Conservation (phyloP, 169 alveolate species). For the Plasmodium gallinaceum region DNA sequence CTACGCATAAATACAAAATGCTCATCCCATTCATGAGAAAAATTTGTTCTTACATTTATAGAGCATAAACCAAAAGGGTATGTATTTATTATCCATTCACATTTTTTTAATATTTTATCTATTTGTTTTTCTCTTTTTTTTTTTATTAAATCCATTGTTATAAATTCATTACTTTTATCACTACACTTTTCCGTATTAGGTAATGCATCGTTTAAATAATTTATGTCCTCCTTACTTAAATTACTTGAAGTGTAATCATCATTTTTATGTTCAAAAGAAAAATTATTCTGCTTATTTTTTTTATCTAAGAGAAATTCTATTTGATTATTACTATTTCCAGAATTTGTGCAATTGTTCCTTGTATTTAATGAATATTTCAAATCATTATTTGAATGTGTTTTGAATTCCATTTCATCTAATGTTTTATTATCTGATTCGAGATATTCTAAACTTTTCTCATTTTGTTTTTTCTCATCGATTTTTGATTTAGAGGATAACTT, state of each 20-base stretch:
- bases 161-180: constrained; percentile 23
- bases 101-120: constrained; percentile 62
- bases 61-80: constrained; percentile 75
- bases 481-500: constrained; percentile 17
- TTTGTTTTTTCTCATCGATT: constrained; percentile 21
- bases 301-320: not conserved
- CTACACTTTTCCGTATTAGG: constrained; percentile 40
- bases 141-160: constrained; percentile 54
- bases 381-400: not conserved
- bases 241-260: constrained; percentile 24
- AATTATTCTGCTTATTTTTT: not conserved
- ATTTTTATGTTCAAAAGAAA: not conserved
- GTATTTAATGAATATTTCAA: not conserved
- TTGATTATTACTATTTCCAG: not conserved
- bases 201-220: constrained; percentile 14
- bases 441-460: constrained; percentile 50
- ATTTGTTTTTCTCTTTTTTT: constrained; percentile 69
- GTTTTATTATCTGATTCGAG: constrained; percentile 22
- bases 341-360: constrained; percentile 1
- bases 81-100: constrained; percentile 75
- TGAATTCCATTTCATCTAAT: constrained; percentile 5
- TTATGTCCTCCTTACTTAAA: constrained; percentile 40
- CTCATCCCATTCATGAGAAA: constrained; percentile 76
- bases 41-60: constrained; percentile 25
- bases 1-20: constrained; percentile 77